A percentile compares a stretch with the other conserved stretches of the same genome.
Evolutionary conservation across 2,329 filamentous ascomycete genomes (phyloP).

Genomic region (Thelonectria blattea): DNA sequence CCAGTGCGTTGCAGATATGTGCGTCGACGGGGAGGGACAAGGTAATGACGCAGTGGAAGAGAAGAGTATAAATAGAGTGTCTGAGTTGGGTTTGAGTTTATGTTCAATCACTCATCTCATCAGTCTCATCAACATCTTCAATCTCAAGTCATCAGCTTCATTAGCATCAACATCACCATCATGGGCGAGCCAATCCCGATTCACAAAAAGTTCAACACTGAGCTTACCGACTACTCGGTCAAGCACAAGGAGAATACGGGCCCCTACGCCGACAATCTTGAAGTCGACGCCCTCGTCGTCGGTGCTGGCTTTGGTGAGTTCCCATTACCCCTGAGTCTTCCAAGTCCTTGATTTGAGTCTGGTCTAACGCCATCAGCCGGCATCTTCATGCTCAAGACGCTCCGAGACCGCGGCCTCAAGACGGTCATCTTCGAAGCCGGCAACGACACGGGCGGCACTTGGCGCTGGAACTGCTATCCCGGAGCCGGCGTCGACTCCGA

Average conservation of each 20-base stretch:
- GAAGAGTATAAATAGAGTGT: background rate
- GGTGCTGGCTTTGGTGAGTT: constrained; percentile 52
- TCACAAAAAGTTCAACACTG: constrained; percentile 49
- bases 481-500: constrained; percentile 61
- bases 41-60: background rate
- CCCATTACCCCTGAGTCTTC: background rate
- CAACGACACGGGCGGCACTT: constrained; percentile 57
- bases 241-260: constrained; percentile 41
- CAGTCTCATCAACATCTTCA: background rate
- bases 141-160: background rate
- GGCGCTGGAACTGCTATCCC: constrained; percentile 64
- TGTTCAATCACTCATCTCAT: background rate
- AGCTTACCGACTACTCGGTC: constrained; percentile 47
- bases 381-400: constrained; percentile 57
- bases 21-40: no score
- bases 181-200: constrained; percentile 33
- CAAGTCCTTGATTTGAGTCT: background rate
- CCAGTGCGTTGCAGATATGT: background rate
- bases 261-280: constrained; percentile 50
- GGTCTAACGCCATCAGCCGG: constrained; percentile 43
- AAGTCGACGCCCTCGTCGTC: constrained; percentile 52
- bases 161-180: background rate
- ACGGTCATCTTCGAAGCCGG: constrained; percentile 60
- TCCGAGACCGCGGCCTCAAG: constrained; percentile 56
- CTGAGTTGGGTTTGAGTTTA: no score